Evolutionary conservation across 2,329 filamentous ascomycete species (phyloP).

Genomic region (Colletotrichum lentis): DNA sequence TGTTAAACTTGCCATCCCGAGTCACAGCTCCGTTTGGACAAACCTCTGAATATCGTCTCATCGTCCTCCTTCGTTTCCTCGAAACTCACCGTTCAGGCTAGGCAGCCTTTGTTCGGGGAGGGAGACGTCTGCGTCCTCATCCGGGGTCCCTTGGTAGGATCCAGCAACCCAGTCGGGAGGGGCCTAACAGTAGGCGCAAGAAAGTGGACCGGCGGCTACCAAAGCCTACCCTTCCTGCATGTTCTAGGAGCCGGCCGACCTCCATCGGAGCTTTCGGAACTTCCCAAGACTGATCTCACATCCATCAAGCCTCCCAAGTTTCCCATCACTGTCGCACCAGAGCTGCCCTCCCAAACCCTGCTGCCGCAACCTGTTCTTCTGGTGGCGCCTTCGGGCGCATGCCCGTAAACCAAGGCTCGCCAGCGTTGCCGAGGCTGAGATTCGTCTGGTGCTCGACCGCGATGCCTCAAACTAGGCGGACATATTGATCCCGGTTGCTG

Average conservation of each 20-base stretch:
- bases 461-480: too few relatives aligned
- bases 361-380: not conserved
- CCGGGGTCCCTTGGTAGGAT: not conserved
- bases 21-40: not conserved
- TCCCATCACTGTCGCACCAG: not conserved
- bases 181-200: not conserved
- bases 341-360: not conserved
- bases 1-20: not conserved
- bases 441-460: too few relatives aligned
- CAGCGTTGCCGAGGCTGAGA: not conserved
- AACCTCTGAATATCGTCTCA: not conserved
- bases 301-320: too few relatives aligned
- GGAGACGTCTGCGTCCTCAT: not conserved
- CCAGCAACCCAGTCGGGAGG: not conserved
- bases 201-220: not conserved
- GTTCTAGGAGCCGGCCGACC: not conserved
- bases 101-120: not conserved
- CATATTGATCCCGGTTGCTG: not conserved
- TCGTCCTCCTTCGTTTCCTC: not conserved
- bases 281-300: not conserved
- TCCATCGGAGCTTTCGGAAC: not conserved
- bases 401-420: not conserved
- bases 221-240: not conserved
- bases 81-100: too few relatives aligned
- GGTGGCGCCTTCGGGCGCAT: not conserved